Conservation (phyloP, 805 yeast species). For the Yamadazyma phyllophila region DNA sequence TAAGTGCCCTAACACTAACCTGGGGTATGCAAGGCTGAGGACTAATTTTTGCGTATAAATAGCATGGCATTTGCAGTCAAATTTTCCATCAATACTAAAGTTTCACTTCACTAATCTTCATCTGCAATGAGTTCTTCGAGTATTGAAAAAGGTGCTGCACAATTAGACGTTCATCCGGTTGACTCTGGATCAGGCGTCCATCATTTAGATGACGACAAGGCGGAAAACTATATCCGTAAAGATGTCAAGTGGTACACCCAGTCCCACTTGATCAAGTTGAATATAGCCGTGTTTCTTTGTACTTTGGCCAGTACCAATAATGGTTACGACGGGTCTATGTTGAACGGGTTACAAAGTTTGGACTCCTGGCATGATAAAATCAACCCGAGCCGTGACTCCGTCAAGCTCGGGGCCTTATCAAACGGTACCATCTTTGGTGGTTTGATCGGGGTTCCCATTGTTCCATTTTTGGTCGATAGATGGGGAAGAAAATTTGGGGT, state of each 20-base stretch:
- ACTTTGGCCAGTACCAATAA: slow-evolving; percentile 48
- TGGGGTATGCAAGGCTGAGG: not conserved
- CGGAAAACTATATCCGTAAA: slow-evolving; percentile 16
- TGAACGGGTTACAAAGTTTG: slow-evolving; percentile 51
- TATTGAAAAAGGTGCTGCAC: slow-evolving; percentile 8
- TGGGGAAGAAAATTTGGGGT: slow-evolving; percentile 39
- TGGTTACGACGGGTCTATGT: slow-evolving; percentile 49
- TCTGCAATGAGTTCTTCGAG: slow-evolving; percentile 14
- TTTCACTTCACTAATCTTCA: too few species aligned
- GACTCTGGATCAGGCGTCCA: not conserved
- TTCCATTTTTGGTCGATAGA: slow-evolving; percentile 29
- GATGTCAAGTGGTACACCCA: slow-evolving; percentile 32
- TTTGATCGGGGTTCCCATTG: slow-evolving; percentile 27
- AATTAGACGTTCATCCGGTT: not conserved
- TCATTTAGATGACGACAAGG: slow-evolving; percentile 7
- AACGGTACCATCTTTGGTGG: slow-evolving; percentile 45
- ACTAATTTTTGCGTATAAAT: not conserved
- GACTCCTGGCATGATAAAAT: slow-evolving; percentile 42
- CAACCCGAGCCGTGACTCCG: slow-evolving; percentile 29
- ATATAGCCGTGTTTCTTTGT: slow-evolving; percentile 36
- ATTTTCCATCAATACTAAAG: not conserved
- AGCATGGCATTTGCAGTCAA: not conserved
- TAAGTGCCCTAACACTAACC: too few species aligned
- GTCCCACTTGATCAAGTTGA: slow-evolving; percentile 38
- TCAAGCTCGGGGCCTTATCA: slow-evolving; percentile 38